Base-by-base conservation (phyloP, 2,329 filamentous ascomycete species). In the Aspergillus clavatus region DNA sequence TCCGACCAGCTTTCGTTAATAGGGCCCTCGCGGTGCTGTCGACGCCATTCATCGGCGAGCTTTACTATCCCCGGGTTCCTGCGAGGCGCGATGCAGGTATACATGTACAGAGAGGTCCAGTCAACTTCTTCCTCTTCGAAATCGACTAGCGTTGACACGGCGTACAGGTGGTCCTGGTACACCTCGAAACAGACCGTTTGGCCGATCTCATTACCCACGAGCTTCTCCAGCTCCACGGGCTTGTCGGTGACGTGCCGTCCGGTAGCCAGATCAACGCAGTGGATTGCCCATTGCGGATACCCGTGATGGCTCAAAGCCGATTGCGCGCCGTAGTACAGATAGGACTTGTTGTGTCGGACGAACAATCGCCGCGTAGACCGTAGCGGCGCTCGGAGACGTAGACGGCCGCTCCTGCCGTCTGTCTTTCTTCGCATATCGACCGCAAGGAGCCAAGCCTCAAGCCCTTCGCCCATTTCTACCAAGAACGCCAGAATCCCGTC, bases 1-100 rank as follows among this genome's bases (percentile, higher is more conserved):
- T 81, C 79, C 0, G 80, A 84, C 85, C 86, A 90, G 2, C 83
- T 77, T 54, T 89, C 82, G 53, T 89, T 84, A 12, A 89, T 81
- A 0, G 83, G 79, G 0, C 86, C 86, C 60, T 89, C 85, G 22
- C 69, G 70, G 53, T 87, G 82, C 40, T 84, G 74, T 12, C 85
- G 78, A 6, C 85, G 74, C 77, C 82, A 88, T 36, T 83, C 74
- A 16, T 70, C 67, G 43, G 74, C 72, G n/a, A 70, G 67, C 50
- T 76, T 67, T n/a, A 73, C 52, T 22, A 67, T 45, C 6, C 74
- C 72, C 2, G 68, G 60, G 24, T 71, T 56, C 6, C 54, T 47
- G 5, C 53, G 51, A 8, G 87, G 69, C 1, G 77, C 78, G 46
- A 88, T 80, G 7, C 83, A 78, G 36, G 81, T 71, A 59, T 80